Evolutionary conservation across 148 eudicot species (phyloP).

Genomic region (Cornus suecica): DNA sequence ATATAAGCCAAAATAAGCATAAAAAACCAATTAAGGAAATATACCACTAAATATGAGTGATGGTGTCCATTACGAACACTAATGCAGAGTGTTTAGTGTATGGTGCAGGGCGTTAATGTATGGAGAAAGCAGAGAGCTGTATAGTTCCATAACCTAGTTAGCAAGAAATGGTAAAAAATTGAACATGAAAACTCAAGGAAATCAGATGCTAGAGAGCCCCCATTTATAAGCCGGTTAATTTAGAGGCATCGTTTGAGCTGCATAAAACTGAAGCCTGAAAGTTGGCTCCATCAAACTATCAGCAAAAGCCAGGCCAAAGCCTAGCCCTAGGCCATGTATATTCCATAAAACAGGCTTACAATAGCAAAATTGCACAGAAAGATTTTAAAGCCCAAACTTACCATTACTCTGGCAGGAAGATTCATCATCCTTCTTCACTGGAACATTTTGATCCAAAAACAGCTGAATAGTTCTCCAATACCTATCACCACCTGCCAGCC

Average conservation of each 20-base stretch:
- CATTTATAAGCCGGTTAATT: not conserved
- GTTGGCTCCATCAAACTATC: not conserved
- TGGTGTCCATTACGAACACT: not conserved
- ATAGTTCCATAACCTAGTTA: not conserved
- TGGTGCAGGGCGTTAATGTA: not conserved
- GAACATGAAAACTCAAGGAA: no score
- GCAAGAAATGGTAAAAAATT: not conserved
- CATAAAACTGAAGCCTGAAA: not conserved
- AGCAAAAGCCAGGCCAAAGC: no score
- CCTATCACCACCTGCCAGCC: conserved; percentile 87
- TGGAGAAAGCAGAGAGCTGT: not conserved
- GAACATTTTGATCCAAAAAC: conserved; percentile 47
- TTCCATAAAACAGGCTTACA: not conserved
- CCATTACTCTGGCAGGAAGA: conserved; percentile 34
- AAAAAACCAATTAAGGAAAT: not conserved
- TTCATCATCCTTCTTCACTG: conserved; percentile 32
- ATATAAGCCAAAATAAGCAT: conserved; percentile 12
- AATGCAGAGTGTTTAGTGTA: no score
- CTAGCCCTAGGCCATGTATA: no score
- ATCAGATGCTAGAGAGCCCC: not conserved
- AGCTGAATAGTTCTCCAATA: conserved; percentile 71
- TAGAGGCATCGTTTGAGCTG: not conserved
- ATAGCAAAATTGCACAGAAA: not conserved
- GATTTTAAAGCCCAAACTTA: conserved; percentile 16
- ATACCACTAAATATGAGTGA: not conserved